Conservation (phyloP, 2,329 filamentous ascomycete genomes). For the Torrubiellomyces zombiae region DNA sequence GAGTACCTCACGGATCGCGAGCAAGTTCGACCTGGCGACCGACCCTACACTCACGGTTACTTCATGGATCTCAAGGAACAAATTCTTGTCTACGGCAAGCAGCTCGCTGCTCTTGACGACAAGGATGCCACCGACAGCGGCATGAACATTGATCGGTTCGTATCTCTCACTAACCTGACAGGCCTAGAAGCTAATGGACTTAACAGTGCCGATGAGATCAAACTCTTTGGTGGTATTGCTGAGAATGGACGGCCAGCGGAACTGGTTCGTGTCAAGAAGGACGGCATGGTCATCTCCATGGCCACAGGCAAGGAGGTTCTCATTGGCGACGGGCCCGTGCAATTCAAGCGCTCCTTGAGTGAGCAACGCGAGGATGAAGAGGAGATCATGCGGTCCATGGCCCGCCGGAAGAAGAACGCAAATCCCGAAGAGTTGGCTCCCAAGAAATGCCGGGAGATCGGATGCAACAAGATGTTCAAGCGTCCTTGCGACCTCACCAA, state of each 20-base stretch:
- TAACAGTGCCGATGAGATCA: slow-evolving; percentile 46
- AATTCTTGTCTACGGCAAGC: slow-evolving; percentile 75
- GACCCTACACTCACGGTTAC: slow-evolving; percentile 88
- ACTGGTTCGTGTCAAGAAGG: slow-evolving; percentile 65
- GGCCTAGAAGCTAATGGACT: slow-evolving; percentile 14
- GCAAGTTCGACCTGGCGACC: slow-evolving; percentile 67
- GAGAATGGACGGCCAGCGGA: slow-evolving; percentile 72
- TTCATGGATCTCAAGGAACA: slow-evolving; percentile 93
- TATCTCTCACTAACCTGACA: slow-evolving; percentile 11
- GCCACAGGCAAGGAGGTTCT: slow-evolving; percentile 51
- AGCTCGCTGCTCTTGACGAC: slow-evolving; percentile 60
- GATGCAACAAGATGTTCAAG: slow-evolving; percentile 86
- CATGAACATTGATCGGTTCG: slow-evolving; percentile 35
- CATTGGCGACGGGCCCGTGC: slow-evolving; percentile 29
- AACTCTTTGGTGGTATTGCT: slow-evolving; percentile 64
- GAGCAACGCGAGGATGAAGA: slow-evolving; percentile 63
- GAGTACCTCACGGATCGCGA: slow-evolving; percentile 74
- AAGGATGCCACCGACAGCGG: slow-evolving; percentile 41
- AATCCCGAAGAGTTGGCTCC: slow-evolving; percentile 68
- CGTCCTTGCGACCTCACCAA: slow-evolving; percentile 95
- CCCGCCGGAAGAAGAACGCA: slow-evolving; percentile 84
- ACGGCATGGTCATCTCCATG: slow-evolving; percentile 66
- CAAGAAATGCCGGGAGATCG: slow-evolving; percentile 56
- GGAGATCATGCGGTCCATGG: slow-evolving; percentile 81
- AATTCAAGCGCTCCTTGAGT: slow-evolving; percentile 50